Evolutionary conservation across 1,284 basidiomycete genomes (phyloP).

Genomic region (Cutaneotrichosporon sp.): DNA sequence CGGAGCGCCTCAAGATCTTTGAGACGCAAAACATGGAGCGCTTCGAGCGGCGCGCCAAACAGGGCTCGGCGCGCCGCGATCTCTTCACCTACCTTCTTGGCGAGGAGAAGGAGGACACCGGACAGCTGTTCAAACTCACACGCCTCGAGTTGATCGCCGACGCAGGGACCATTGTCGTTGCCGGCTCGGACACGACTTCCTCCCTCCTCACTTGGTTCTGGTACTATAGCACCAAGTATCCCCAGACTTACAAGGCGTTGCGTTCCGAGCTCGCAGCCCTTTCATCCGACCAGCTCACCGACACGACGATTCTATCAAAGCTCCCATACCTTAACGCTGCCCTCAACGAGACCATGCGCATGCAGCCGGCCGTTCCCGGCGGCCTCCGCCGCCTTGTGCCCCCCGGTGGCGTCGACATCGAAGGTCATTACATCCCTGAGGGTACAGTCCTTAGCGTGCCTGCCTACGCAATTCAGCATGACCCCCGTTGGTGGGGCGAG

Average conservation of each 20-base stretch:
- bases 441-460: conserved; percentile 29
- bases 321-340: conserved; percentile 71
- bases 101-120: conserved; percentile 14
- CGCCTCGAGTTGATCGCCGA: conserved; percentile 15
- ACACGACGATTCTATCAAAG: conserved; percentile 12
- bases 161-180: conserved; percentile 16
- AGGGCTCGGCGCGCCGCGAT: conserved; percentile 13
- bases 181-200: conserved; percentile 18
- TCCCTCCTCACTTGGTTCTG: conserved; percentile 20
- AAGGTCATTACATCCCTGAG: conserved; percentile 25
- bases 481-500: conserved; percentile 59
- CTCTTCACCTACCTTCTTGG: conserved; percentile 20
- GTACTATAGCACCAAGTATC: conserved; percentile 14
- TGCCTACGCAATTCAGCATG: conserved; percentile 55
- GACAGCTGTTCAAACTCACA: conserved; percentile 1
- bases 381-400: conserved; percentile 76
- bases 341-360: conserved; percentile 75
- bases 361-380: conserved; percentile 70
- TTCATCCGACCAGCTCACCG: conserved; percentile 1
- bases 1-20: conserved; percentile 9
- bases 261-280: conserved; percentile 14
- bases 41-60: conserved; percentile 12
- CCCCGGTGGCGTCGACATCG: conserved; percentile 22
- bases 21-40: conserved; percentile 17
- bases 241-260: conserved; percentile 1